Evolutionary conservation across 208 protist genomes (phyloP).

Genomic region (Wallacemonas rigidus): DNA sequence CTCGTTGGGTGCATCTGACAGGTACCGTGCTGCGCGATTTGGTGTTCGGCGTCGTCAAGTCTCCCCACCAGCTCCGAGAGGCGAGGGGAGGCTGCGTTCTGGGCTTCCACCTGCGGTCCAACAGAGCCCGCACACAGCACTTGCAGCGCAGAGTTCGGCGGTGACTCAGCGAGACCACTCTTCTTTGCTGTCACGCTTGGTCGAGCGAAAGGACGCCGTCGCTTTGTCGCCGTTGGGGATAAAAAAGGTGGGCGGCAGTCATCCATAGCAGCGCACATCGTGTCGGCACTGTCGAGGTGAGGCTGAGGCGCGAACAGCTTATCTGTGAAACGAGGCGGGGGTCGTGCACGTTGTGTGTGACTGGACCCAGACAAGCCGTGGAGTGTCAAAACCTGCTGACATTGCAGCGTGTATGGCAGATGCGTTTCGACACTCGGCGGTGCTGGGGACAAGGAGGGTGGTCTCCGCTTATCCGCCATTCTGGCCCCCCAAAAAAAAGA

Average conservation of each 20-base stretch:
- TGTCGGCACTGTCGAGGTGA: background rate
- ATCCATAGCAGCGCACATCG: slow-evolving; percentile 14
- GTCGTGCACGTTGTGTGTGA: background rate
- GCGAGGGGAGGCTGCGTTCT: too few species aligned
- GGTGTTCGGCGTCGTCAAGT: too few species aligned
- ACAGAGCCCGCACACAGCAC: background rate
- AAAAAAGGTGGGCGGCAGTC: slow-evolving; percentile 3
- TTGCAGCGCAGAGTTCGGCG: background rate
- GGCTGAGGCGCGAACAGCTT: slow-evolving; percentile 16
- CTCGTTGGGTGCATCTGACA: too few species aligned
- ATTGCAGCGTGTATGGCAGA: background rate
- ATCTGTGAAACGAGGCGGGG: slow-evolving; percentile 1
- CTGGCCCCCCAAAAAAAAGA: too few species aligned
- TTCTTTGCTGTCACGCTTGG: slow-evolving; percentile 11
- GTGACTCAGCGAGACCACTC: background rate
- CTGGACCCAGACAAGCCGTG: too few species aligned
- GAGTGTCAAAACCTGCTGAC: background rate
- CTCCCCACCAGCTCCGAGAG: too few species aligned
- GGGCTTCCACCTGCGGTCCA: background rate
- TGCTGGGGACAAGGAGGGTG: too few species aligned
- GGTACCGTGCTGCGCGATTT: too few species aligned
- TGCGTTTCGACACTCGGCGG: too few species aligned
- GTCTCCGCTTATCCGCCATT: too few species aligned
- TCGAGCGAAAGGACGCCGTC: background rate
- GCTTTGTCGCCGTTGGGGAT: background rate